Base-by-base conservation (phyloP, 1,139 yeast genomes). In the Hyphopichia wangnamkhiaoensis region DNA sequence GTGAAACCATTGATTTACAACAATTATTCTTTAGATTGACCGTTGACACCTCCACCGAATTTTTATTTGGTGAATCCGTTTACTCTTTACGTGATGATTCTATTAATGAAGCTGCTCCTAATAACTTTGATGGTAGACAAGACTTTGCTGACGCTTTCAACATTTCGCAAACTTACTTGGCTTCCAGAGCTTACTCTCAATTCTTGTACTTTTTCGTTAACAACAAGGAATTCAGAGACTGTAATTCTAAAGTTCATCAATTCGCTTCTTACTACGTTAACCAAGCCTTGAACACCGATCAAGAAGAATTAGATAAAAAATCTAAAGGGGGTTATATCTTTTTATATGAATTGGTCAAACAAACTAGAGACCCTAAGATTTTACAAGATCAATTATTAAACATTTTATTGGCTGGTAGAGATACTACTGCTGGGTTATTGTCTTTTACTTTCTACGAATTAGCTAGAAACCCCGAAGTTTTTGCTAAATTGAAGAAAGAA, bases 41-140 rank as follows among this genome's bases (percentile, higher is more conserved):
- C 4, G 66, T 79, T 43, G 84, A 79, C 52, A 70, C 80, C 19
- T 76, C 84, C 4, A 72, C 82, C 14, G 82, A 79, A 56, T 77
- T 78, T 50, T 63, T 79, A 48, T 79, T 79, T 58, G 84, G 84
- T 12, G 78, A 73, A 51, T 69, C 79, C 9, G 76, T 73, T n/a
- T 59, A 65, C 39, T 63, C 65, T 31, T 59, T 68, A 38, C 56
- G 61, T 42, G 71, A 67, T 20, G 61, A 54, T 19, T 47, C 62
- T 6, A 53, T 65, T 41, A 58, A 59, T 19, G 49, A 52, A 25
- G 24, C 32, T 9, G 40, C 48, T 35, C 34, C 39, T 36, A 41
- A 40, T 12, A 49, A 47, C 20, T 45, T 52, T 40, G 49, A 44
- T 15, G 49, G 48, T 15, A 43, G 49, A 39, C 40, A 45, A 17